Conservation (phyloP, 768 basidiomycete species). For the Gloeophyllum trabeum region DNA sequence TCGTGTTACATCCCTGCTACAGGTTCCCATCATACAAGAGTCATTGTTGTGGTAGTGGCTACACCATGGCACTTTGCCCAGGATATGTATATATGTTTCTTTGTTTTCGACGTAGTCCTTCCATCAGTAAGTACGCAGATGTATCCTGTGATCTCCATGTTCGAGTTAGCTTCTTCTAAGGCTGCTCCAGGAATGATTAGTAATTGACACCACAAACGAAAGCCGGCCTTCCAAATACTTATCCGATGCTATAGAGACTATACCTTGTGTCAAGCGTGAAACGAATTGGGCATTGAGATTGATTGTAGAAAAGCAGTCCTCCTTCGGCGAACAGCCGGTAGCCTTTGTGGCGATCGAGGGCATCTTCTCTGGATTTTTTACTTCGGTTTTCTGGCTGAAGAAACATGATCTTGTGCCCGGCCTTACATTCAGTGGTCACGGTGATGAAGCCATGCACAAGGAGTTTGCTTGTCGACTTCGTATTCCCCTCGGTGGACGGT, state of each 20-base stretch:
- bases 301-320: slow-evolving; percentile 74
- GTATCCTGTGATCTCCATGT: too few relatives aligned
- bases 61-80: too few relatives aligned
- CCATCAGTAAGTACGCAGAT: too few relatives aligned
- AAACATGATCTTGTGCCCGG: slow-evolving; percentile 96
- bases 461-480: slow-evolving; percentile 92
- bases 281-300: slow-evolving; percentile 92
- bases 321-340: slow-evolving; percentile 81
- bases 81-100: too few relatives aligned
- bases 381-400: slow-evolving; percentile 94
- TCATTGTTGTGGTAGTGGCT: too few relatives aligned
- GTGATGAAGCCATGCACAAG: slow-evolving; percentile 94
- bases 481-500: slow-evolving; percentile 66
- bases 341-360: slow-evolving; percentile 96
- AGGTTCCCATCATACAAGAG: too few relatives aligned
- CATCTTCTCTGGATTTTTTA: slow-evolving; percentile 90
- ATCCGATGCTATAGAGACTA: slow-evolving; percentile 89
- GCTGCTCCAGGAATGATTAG: too few relatives aligned
- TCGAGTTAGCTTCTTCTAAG: too few relatives aligned
- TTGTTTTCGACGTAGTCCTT: too few relatives aligned
- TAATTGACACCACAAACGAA: too few relatives aligned
- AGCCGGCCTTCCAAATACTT: too few relatives aligned
- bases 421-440: slow-evolving; percentile 90
- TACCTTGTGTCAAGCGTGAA: slow-evolving; percentile 86
- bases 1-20: too few relatives aligned